phyloP scores from a whole-genome alignment of 139 green algal species.

The Tetraselmis chui region DNA sequence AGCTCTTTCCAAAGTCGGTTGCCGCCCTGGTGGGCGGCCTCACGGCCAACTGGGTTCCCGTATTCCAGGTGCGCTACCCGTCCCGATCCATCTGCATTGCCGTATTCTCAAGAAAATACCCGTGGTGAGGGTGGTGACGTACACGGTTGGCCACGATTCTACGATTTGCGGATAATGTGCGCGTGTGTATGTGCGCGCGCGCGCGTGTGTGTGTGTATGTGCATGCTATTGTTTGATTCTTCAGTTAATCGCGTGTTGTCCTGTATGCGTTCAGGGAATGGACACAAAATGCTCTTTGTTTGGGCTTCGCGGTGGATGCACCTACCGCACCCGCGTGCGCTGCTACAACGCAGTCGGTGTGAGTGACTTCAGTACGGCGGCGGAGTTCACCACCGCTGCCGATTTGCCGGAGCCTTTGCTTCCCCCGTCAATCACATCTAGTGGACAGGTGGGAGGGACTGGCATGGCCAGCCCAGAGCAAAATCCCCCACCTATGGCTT shows the following conservation, averaged over 20 bases:
- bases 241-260: too few relatives aligned
- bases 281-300: constrained; percentile 47
- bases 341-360: constrained; percentile 37
- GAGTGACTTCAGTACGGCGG: constrained; percentile 27
- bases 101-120: too few relatives aligned
- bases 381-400: constrained; percentile 36
- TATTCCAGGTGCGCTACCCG: constrained; percentile 43
- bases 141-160: too few relatives aligned
- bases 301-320: constrained; percentile 49
- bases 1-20: constrained; percentile 49
- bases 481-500: neutral
- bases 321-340: constrained; percentile 49
- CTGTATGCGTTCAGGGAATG: too few relatives aligned
- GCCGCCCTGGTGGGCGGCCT: constrained; percentile 33
- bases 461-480: too few relatives aligned
- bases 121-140: too few relatives aligned
- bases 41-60: constrained; percentile 46
- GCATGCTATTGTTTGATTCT: too few relatives aligned
- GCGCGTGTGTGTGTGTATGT: too few relatives aligned
- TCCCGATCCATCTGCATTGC: too few relatives aligned
- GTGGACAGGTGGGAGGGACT: neutral
- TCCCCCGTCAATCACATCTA: constrained; percentile 12
- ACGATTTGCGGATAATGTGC: too few relatives aligned
- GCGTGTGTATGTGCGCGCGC: too few relatives aligned
- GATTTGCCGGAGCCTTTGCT: constrained; percentile 20